A percentile compares a stretch with the other conserved stretches of the same genome.
These are phyloP conservation scores for Linderniella brevidens DNA, from an alignment of 257 asterid genomes.

Conservation along the genomic window DNA sequence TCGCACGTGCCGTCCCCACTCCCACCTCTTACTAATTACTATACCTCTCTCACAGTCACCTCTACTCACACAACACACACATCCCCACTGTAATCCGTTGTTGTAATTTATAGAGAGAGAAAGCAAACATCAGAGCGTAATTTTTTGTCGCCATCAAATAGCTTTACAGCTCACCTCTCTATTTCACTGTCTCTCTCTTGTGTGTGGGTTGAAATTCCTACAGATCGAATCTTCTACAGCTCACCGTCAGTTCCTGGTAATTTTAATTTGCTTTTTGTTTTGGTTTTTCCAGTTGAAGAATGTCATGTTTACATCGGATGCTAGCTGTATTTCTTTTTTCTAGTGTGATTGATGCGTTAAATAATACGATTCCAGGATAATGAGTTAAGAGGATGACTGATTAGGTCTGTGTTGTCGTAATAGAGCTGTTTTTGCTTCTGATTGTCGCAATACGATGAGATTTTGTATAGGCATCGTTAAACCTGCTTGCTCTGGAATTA, in stretches of 20 bases:
- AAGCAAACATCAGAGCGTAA: constrained; percentile 10
- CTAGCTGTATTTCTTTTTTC: neutral
- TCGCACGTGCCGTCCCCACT: constrained; percentile 23
- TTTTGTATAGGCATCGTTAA: too few species aligned
- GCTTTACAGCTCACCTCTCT: constrained; percentile 43
- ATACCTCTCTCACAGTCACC: constrained; percentile 1
- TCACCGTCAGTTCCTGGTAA: constrained; percentile 19
- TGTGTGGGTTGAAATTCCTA: constrained; percentile 16
- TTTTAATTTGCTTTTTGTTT: constrained; percentile 6
- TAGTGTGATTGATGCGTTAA: neutral
- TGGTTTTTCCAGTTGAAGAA: neutral
- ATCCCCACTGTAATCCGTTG: too few species aligned
- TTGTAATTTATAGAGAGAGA: constrained; percentile 19
- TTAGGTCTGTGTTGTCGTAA: too few species aligned
- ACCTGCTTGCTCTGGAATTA: too few species aligned
- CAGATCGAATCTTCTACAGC: constrained; percentile 33
- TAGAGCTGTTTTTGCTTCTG: too few species aligned
- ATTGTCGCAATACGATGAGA: too few species aligned
- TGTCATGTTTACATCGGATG: neutral
- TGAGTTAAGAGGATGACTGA: too few species aligned
- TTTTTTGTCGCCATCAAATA: constrained; percentile 27
- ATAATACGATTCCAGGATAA: too few species aligned
- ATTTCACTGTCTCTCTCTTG: constrained; percentile 14
- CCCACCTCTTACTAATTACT: neutral
- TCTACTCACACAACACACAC: constrained; percentile 1